Percentiles rank a stretch among this genome's conserved stretches.
phyloP scores from a whole-genome alignment of 306 rosid genomes.

The Cicer bijugum region DNA sequence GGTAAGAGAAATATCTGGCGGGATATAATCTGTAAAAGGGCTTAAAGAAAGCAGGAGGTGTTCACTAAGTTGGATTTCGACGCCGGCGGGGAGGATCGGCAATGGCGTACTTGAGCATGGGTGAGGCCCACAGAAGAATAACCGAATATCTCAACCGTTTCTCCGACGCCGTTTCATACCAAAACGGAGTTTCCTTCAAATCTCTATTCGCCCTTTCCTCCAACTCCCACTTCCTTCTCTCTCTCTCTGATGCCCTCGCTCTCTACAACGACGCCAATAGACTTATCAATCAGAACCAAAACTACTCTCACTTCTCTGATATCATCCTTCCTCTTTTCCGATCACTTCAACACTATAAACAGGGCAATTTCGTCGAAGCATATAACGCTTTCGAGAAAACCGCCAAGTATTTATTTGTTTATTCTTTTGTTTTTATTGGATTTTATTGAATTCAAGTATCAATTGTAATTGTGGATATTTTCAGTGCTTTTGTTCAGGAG shows the following conservation, averaged over 20 bases:
- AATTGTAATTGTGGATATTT: slow-evolving; percentile 32
- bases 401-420: slow-evolving; percentile 60
- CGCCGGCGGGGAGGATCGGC: neutral
- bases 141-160: slow-evolving; percentile 78
- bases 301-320: slow-evolving; percentile 64
- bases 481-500: slow-evolving; percentile 95
- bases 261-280: slow-evolving; percentile 72
- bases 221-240: slow-evolving; percentile 57
- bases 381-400: slow-evolving; percentile 82
- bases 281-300: slow-evolving; percentile 75
- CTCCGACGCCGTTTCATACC: slow-evolving; percentile 69
- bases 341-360: slow-evolving; percentile 66
- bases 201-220: slow-evolving; percentile 79
- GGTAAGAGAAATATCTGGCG: too few relatives aligned
- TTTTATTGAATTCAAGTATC: neutral
- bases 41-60: neutral
- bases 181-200: slow-evolving; percentile 74
- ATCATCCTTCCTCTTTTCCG: slow-evolving; percentile 73
- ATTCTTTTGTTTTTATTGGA: neutral
- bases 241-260: slow-evolving; percentile 81
- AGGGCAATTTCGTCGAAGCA: slow-evolving; percentile 64
- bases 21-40: neutral
- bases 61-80: neutral
- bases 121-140: slow-evolving; percentile 87
- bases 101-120: slow-evolving; percentile 92